Percentiles rank a stretch among this genome's conserved stretches.
Conservation (phyloP, 495 filamentous ascomycete species). For the Penicillium mononematosum region DNA sequence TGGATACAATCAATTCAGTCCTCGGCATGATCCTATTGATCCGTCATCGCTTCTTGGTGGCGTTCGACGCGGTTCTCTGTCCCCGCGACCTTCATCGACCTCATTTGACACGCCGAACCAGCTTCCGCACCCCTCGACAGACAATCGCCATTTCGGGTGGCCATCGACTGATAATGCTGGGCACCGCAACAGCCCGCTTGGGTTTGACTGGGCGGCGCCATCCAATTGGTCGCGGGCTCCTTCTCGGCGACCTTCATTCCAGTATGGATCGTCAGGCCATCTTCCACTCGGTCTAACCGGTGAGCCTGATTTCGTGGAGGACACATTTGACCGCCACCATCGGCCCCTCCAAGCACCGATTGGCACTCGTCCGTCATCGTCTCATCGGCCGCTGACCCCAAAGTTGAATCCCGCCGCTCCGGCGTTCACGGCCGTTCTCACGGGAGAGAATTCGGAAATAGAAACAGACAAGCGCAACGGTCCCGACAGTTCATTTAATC, state of each 20-base stretch:
- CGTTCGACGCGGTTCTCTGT: constrained; percentile 59
- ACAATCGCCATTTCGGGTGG: constrained; percentile 69
- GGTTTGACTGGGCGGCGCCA: constrained; percentile 56
- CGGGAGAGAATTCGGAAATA: constrained; percentile 43
- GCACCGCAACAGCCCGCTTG: constrained; percentile 55
- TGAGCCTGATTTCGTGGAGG: constrained; percentile 48
- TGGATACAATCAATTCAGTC: constrained; percentile 62
- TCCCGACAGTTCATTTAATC: constrained; percentile 37
- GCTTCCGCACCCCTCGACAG: constrained; percentile 76
- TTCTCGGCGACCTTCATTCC: constrained; percentile 56
- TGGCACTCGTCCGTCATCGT: constrained; percentile 54
- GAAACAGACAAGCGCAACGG: constrained; percentile 36
- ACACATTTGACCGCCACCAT: constrained; percentile 43
- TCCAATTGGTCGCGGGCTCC: constrained; percentile 56
- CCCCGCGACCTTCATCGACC: constrained; percentile 74
- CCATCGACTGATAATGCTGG: constrained; percentile 50
- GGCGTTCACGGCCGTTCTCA: constrained; percentile 55
- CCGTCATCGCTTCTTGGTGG: constrained; percentile 53
- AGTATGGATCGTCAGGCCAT: constrained; percentile 56
- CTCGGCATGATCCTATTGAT: constrained; percentile 58
- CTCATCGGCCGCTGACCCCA: constrained; percentile 53
- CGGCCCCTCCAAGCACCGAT: constrained; percentile 54
- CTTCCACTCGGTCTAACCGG: constrained; percentile 49
- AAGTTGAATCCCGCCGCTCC: constrained; percentile 63
- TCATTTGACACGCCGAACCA: constrained; percentile 65